Base-by-base conservation (phyloP, 2,329 filamentous ascomycete species). In the Zarea fungicola region DNA sequence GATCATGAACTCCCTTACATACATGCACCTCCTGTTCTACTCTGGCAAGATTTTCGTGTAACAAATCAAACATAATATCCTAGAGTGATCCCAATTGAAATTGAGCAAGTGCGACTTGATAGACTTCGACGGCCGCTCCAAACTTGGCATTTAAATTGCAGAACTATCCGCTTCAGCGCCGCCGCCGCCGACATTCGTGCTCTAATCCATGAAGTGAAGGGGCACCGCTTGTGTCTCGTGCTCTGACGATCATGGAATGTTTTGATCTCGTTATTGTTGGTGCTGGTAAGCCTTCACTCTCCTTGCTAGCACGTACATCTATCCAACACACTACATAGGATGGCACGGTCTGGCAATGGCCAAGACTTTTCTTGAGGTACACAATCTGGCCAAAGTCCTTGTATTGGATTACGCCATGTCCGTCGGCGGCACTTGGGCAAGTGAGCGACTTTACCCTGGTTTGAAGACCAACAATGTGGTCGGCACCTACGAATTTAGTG, bases 401-500 rank as follows among this genome's bases (percentile, higher is more conserved):
- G n/a, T n/a, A n/a, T n/a, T n/a, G n/a, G n/a, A n/a, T n/a, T n/a
- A n/a, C 1, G 68, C 67, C 6, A 59, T 65, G 18, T 72, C 75
- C 2, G 61, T 78, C 32, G 83, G 83, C 1, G 83, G 83, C 5
- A 77, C 77, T 9, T 85, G 82, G 83, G 73, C 77, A 5, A 65
- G 74, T 45, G 65, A 80, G 22, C 72, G 81, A 1, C 64, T 84
- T 1, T 80, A 85, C 60, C 74, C 77, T 0, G 78, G 77, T 2
- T 69, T 86, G 37, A 80, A 78, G 51, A 76, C 79, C 3, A 86
- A 86, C 63, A 85, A 85, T 55, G 70, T 83, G 60, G 60, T 76
- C 7, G 81, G 81, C 18, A 77, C 76, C 1, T 84, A 82, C 56
- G 82, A 85, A 58, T 84, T 74, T 53, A 75, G 74, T 6, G 83